Evolutionary conservation across 2,329 filamentous ascomycete genomes (phyloP), one percentile per base, ranked within the genome.

Genomic region (Hirsutella minnesotensis): DNA sequence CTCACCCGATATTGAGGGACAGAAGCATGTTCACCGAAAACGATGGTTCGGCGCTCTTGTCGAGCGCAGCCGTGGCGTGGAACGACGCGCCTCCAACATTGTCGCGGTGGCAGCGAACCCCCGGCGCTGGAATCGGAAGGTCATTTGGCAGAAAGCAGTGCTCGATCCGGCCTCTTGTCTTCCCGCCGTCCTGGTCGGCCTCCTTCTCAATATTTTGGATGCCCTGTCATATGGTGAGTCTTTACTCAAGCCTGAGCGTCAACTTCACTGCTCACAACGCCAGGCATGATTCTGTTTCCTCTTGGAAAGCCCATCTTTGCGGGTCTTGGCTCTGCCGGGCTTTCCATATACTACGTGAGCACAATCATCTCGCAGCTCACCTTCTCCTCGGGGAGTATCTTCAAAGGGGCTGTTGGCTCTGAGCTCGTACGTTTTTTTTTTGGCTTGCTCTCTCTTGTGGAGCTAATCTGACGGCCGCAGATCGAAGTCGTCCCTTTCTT

Each of bases 401-500:
- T 98, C 66, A 83, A 77, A 51, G 90, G 92, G 15, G 88, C 86
- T 3, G 80, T 98, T 46, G 92, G 92, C 5, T 96, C 92, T 3
- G 92, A 98, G 62, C 81, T 98, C 80, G 79, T 82, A 64, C 51
- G 72, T 62, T 10, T 30, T 16, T 13, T 29, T 20, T 37, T 3
- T 22, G 18, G n/a, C 5, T 9, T 4, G 10, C 27, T 21, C 9
- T 10, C 15, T 35, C 15, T 18, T 16, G 15, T 9, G 21, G 33
- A n/a, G 35, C 35, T 27, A 21, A 16, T 9, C 33, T 16, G 12
- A 5, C 20, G 3, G 20, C 15, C 19, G 10, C 48, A 83, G 77
- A 98, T 96, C 51, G 92, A 98, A 65, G 90, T 96, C 1, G 90
- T 98, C 1, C 92, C 90, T 0, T 98, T 98, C 66, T 96, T 98